Conservation (phyloP, 768 basidiomycete genomes). For the Sporobolomyces pararoseus region DNA sequence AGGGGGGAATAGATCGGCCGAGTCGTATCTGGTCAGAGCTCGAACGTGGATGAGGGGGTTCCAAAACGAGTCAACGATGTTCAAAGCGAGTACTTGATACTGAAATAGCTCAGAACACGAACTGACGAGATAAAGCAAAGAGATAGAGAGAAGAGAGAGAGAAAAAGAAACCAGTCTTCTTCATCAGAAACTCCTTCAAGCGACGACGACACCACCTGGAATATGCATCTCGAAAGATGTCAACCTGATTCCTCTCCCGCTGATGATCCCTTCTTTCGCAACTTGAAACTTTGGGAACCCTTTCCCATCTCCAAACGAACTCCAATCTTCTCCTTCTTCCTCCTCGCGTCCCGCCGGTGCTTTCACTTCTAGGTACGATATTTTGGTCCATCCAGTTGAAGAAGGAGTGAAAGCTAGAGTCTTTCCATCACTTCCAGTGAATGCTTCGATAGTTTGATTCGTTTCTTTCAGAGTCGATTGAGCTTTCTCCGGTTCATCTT, state of each 20-base stretch:
- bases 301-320: conserved; percentile 12
- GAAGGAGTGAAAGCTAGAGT: conserved; percentile 12
- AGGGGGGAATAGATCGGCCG: conserved; percentile 3
- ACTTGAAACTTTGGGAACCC: conserved; percentile 16
- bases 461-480: neutral
- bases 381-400: neutral
- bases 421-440: conserved; percentile 1
- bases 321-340: conserved; percentile 5
- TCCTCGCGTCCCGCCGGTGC: neutral
- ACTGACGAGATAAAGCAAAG: too few species aligned
- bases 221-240: conserved; percentile 13
- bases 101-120: neutral
- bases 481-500: neutral
- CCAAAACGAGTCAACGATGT: neutral
- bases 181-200: neutral
- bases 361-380: neutral
- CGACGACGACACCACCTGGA: neutral
- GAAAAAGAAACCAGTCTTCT: neutral
- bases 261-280: neutral
- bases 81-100: neutral
- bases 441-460: conserved; percentile 7
- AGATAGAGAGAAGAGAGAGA: too few species aligned
- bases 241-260: conserved; percentile 12
- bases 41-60: neutral
- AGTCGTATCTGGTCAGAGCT: too few species aligned